These are phyloP conservation scores for Saturnispora serradocipensis DNA, from an alignment of 805 yeast genomes.

Conservation along the genomic window DNA sequence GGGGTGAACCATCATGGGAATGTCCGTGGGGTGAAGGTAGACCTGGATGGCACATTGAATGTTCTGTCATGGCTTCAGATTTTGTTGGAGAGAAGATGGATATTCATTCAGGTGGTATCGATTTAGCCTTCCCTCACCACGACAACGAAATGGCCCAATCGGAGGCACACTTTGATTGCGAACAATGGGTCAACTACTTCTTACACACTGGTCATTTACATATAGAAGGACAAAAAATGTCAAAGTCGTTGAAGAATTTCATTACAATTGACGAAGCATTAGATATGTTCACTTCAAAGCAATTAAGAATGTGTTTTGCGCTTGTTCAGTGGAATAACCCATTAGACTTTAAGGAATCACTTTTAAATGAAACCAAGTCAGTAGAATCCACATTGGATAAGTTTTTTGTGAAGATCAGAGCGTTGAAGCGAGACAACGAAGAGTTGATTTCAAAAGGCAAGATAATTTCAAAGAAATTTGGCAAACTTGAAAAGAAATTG, in stretches of 20 bases:
- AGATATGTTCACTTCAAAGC: constrained; percentile 60
- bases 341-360: constrained; percentile 79
- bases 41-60: constrained; percentile 99
- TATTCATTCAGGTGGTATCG: constrained; percentile 95
- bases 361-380: constrained; percentile 68
- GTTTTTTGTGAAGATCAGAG: constrained; percentile 82
- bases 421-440: constrained; percentile 58
- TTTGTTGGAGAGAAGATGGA: constrained; percentile 78
- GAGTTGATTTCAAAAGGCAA: constrained; percentile 40
- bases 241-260: constrained; percentile 88
- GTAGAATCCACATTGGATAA: constrained; percentile 68
- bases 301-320: constrained; percentile 84
- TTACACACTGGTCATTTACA: constrained; percentile 96
- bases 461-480: constrained; percentile 54
- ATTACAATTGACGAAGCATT: constrained; percentile 91
- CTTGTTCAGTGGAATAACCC: constrained; percentile 88
- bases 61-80: constrained; percentile 97
- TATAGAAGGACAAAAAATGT: constrained; percentile 98
- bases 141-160: constrained; percentile 97
- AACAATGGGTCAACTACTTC: constrained; percentile 96
- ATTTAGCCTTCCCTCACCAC: constrained; percentile 97
- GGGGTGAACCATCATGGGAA: constrained; percentile 95
- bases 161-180: constrained; percentile 82
- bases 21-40: constrained; percentile 97
- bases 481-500: constrained; percentile 40